Evolutionary conservation across 1,284 basidiomycete species (phyloP), one percentile per base, ranked within the genome.

Genomic region (Meripilus lineatus): DNA sequence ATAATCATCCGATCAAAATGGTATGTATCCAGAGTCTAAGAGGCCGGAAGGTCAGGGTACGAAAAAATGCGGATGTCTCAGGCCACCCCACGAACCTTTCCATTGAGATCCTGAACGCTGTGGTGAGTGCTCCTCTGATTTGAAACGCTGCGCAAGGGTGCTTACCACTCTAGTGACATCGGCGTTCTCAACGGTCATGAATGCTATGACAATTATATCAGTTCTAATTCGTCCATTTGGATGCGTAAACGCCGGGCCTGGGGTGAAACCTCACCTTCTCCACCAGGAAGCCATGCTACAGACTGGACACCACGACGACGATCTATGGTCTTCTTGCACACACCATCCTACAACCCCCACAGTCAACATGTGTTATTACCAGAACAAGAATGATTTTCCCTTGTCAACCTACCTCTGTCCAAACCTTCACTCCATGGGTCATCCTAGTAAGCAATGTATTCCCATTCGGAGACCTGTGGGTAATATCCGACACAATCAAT

Each of bases 281-380:
- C 78, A 40, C 67, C 70, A 18, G 86, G 81, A 58, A 82, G 75
- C 86, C 87, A 89, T 34, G 76, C 72, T 26, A 89, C 72, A 1
- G 83, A 78, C 55, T 85, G 81, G 5, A 89, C 76, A 28, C 66
- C 64, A 20, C 68, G 68, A 42, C 70, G 64, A 5, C 85, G 75
- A 49, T 83, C 77, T 46, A 89, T 87, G 1, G 81, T 86, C 58
- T 72, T 78, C 52, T 70, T 75, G 56, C 83, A 86, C 38, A 85
- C 79, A 47, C 84, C 84, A 44, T 84, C 79, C 84, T 87, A 51
- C 39, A 32, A 36, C 14, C 33, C 15, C n/a, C 21, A 30, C 32
- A 21, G 21, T n/a, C 15, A 22, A n/a, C 32, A 14, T 21, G 21
- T 23, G 35, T 22, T 40, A 42, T 26, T 17, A 35, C 38, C 34